A percentile compares a stretch with the other conserved stretches of the same genome.
phyloP scores from a whole-genome alignment of 208 protist genomes.

The Leishmania tropica region DNA sequence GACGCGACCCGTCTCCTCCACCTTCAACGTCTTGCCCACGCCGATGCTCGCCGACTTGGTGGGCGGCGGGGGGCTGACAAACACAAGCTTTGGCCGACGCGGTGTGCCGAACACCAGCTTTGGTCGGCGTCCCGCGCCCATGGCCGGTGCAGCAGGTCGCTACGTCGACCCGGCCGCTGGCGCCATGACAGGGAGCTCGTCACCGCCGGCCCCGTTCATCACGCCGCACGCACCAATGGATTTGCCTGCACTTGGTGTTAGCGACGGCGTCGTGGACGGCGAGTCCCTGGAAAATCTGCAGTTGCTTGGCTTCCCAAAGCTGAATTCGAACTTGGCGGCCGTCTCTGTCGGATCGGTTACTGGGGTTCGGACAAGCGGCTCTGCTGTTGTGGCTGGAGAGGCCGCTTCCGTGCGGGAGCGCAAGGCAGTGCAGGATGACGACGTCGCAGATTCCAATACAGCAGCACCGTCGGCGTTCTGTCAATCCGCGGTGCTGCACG shows the following conservation, averaged over 20 bases:
- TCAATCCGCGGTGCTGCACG: neutral
- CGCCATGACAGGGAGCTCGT: neutral
- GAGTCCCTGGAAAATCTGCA: slow-evolving; percentile 3
- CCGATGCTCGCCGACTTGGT: slow-evolving; percentile 31
- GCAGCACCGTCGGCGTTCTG: neutral
- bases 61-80: slow-evolving; percentile 22
- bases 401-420: neutral
- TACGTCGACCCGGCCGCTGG: slow-evolving; percentile 8
- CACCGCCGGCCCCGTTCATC: slow-evolving; percentile 14
- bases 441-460: neutral
- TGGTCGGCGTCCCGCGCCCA: slow-evolving; percentile 7
- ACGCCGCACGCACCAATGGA: slow-evolving; percentile 9
- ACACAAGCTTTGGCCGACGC: slow-evolving; percentile 34
- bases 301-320: slow-evolving; percentile 14
- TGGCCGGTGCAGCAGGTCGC: slow-evolving; percentile 5
- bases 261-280: neutral
- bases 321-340: neutral
- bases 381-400: neutral
- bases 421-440: neutral
- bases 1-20: slow-evolving; percentile 2
- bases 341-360: neutral
- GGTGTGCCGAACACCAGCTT: slow-evolving; percentile 27
- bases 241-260: neutral
- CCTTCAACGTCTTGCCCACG: slow-evolving; percentile 27
- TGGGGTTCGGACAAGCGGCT: neutral